These are phyloP conservation scores for Lomentospora prolificans DNA, from an alignment of 2,329 filamentous ascomycete species.

Conservation along the genomic window DNA sequence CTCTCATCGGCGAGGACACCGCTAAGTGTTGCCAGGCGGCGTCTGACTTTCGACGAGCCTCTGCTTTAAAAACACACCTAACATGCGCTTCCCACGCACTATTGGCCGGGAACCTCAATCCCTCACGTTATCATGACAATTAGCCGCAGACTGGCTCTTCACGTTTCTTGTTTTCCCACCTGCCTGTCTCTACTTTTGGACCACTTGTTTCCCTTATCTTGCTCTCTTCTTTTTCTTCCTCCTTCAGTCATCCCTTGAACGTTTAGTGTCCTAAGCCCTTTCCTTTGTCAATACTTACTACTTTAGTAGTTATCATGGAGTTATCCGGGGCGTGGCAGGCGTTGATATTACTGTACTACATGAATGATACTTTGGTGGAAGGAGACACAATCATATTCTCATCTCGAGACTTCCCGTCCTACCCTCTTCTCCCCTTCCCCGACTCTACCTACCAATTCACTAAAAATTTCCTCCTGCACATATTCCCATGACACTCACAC, in stretches of 20 bases:
- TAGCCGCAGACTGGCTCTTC: background rate
- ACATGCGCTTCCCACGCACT: background rate
- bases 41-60: slow-evolving; percentile 68
- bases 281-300: background rate
- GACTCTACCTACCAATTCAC: too few relatives aligned
- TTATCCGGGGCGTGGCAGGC: background rate
- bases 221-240: background rate
- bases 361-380: background rate
- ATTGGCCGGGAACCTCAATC: background rate
- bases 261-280: too few relatives aligned
- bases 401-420: background rate
- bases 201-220: background rate
- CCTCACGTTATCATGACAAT: background rate
- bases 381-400: background rate
- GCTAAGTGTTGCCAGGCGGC: slow-evolving; percentile 58
- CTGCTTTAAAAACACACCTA: background rate
- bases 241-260: too few relatives aligned
- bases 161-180: background rate
- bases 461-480: background rate
- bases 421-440: background rate
- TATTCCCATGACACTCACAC: background rate
- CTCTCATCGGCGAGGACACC: slow-evolving; percentile 42
- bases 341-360: background rate
- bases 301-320: background rate
- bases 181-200: background rate